phyloP scores from a whole-genome alignment of 768 basidiomycete species.

The Gloeophyllum trabeum region DNA sequence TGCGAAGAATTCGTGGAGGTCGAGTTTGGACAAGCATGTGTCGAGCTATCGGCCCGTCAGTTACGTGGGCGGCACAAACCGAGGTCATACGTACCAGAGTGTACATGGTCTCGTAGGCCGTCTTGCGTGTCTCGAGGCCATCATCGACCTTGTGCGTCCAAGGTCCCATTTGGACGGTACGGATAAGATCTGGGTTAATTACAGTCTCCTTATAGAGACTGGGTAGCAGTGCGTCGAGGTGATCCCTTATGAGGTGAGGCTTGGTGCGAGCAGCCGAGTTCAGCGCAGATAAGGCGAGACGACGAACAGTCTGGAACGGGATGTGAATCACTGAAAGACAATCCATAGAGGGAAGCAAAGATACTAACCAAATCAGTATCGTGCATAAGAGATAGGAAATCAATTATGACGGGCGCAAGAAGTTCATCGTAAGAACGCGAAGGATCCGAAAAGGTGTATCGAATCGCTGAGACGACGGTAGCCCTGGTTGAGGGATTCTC shows the following conservation, averaged over 20 bases:
- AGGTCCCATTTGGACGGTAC: constrained; percentile 93
- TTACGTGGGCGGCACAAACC: too few relatives aligned
- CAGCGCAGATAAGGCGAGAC: constrained; percentile 79
- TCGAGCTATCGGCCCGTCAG: constrained; percentile 46
- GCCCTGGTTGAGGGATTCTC: constrained; percentile 63
- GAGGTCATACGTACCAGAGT: constrained; percentile 58
- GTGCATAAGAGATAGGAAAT: constrained; percentile 86
- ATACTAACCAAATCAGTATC: constrained; percentile 75
- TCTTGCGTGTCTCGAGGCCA: constrained; percentile 92
- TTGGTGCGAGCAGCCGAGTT: constrained; percentile 96
- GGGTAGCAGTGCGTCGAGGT: constrained; percentile 66
- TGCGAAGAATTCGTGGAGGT: constrained; percentile 75
- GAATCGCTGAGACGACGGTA: constrained; percentile 86
- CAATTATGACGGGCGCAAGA: constrained; percentile 77
- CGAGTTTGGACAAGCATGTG: constrained; percentile 82
- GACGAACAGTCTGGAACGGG: constrained; percentile 64
- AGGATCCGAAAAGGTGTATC: constrained; percentile 84
- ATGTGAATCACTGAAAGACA: constrained; percentile 1
- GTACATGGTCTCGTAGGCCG: constrained; percentile 95
- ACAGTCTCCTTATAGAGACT: constrained; percentile 79
- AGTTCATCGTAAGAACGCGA: constrained; percentile 82
- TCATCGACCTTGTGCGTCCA: constrained; percentile 98
- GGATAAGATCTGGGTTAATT: constrained; percentile 69
- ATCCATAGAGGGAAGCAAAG: background rate
- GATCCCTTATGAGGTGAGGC: constrained; percentile 82